A percentile compares a stretch with the other conserved stretches of the same genome.
These are phyloP conservation scores for Rhizopus delemar DNA, from an alignment of 371 early-diverging fungal genomes.

Conservation along the genomic window DNA sequence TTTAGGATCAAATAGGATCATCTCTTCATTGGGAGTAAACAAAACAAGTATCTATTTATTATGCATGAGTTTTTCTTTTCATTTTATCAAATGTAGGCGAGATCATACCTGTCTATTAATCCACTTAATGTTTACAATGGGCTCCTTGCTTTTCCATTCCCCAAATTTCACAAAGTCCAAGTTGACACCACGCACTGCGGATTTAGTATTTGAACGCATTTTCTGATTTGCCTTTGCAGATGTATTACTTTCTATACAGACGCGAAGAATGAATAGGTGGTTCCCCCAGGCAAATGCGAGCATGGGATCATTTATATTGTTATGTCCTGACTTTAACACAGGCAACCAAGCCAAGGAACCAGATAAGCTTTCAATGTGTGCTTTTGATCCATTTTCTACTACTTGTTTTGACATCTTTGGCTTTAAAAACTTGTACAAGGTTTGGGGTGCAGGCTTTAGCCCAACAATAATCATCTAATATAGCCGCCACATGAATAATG, in stretches of 20 bases:
- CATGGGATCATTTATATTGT: slow-evolving; percentile 46
- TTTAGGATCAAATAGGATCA: slow-evolving; percentile 70
- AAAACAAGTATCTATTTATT: slow-evolving; percentile 58
- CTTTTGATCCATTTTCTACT: slow-evolving; percentile 13
- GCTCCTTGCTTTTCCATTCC: slow-evolving; percentile 61
- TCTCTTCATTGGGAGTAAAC: slow-evolving; percentile 66
- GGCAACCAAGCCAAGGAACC: slow-evolving; percentile 70
- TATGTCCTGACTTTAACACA: slow-evolving; percentile 42
- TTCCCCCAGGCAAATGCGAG: slow-evolving; percentile 70
- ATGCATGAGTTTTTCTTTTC: background rate
- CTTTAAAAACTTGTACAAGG: slow-evolving; percentile 64
- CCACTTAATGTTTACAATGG: slow-evolving; percentile 80
- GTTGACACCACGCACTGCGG: slow-evolving; percentile 29
- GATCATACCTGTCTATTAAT: slow-evolving; percentile 59
- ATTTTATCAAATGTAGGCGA: slow-evolving; percentile 19
- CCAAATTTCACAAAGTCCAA: slow-evolving; percentile 61
- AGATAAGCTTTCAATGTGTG: slow-evolving; percentile 44
- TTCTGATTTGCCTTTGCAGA: slow-evolving; percentile 6
- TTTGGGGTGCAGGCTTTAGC: slow-evolving; percentile 73
- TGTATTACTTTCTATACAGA: slow-evolving; percentile 33
- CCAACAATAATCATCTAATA: slow-evolving; percentile 70
- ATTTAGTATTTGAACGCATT: slow-evolving; percentile 9
- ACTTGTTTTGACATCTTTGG: slow-evolving; percentile 37
- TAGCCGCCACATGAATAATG: background rate
- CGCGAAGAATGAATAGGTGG: slow-evolving; percentile 58